These are phyloP conservation scores for Alternaria consortialis DNA, from an alignment of 2,329 filamentous ascomycete genomes.

Conservation along the genomic window DNA sequence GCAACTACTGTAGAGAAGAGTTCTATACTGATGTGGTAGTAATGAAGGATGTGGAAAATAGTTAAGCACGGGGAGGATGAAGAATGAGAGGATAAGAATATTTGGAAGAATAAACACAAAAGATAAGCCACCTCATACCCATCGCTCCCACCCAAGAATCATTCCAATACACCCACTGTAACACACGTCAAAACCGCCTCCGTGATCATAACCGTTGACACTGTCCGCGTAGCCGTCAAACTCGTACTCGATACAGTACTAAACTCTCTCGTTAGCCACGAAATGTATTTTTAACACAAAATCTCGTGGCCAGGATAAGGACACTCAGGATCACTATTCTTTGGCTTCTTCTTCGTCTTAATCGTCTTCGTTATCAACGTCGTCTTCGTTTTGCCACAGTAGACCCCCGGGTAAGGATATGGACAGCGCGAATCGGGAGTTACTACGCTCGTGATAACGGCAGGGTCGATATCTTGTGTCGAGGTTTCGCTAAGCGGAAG, in stretches of 20 bases:
- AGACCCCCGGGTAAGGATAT: conserved; percentile 40
- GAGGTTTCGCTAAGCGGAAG: background rate
- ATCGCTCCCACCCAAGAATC: background rate
- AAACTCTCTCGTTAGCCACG: background rate
- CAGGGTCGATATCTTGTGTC: background rate
- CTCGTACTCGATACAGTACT: background rate
- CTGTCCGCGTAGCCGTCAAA: background rate
- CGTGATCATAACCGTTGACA: conserved; percentile 11
- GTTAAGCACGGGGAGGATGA: no score
- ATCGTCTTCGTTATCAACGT: conserved; percentile 9
- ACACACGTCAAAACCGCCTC: conserved; percentile 1
- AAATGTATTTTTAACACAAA: background rate
- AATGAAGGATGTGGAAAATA: background rate
- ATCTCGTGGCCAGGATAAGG: background rate
- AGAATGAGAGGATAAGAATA: background rate
- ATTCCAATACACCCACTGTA: background rate
- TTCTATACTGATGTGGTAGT: background rate
- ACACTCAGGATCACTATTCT: background rate
- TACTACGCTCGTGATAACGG: conserved; percentile 14
- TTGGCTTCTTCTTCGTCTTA: background rate
- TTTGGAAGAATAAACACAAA: background rate
- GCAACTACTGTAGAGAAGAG: background rate
- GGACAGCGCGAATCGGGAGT: conserved; percentile 35
- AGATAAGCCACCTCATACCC: background rate
- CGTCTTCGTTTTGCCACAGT: conserved; percentile 30